Conservation (phyloP, 163 green algal genomes). For the Scenedesmus sp. region DNA sequence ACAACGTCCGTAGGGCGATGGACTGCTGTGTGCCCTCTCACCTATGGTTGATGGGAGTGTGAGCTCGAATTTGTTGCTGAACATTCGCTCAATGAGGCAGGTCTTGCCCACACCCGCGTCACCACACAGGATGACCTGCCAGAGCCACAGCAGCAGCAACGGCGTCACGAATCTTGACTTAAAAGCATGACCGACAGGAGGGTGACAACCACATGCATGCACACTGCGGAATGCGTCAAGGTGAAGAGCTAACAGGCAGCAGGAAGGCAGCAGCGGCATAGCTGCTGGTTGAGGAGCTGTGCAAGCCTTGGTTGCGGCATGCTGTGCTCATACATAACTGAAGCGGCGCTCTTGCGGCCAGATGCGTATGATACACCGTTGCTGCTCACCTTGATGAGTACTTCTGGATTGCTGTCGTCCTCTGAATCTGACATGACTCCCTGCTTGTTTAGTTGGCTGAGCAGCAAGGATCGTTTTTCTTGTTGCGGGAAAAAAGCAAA, state of each 20-base stretch:
- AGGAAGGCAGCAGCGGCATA: background rate
- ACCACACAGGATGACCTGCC: conserved; percentile 41
- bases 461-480: background rate
- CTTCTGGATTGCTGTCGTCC: conserved; percentile 36
- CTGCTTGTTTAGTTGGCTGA: background rate
- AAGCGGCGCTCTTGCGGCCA: too few species aligned
- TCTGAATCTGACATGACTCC: conserved; percentile 45
- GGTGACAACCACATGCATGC: background rate
- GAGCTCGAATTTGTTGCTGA: conserved; percentile 46
- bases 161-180: background rate
- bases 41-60: conserved; percentile 46
- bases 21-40: background rate
- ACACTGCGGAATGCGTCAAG: background rate
- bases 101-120: conserved; percentile 54
- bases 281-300: background rate
- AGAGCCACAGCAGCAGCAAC: background rate
- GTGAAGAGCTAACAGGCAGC: background rate
- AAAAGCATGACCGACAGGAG: background rate
- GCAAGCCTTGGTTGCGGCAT: background rate
- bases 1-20: background rate
- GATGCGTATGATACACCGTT: background rate
- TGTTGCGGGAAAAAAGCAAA: background rate
- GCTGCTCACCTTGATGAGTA: conserved; percentile 26
- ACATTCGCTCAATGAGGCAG: conserved; percentile 55
- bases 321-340: too few species aligned